Evolutionary conservation across 768 basidiomycete species (phyloP).

Genomic region (Boletus rex-veris): DNA sequence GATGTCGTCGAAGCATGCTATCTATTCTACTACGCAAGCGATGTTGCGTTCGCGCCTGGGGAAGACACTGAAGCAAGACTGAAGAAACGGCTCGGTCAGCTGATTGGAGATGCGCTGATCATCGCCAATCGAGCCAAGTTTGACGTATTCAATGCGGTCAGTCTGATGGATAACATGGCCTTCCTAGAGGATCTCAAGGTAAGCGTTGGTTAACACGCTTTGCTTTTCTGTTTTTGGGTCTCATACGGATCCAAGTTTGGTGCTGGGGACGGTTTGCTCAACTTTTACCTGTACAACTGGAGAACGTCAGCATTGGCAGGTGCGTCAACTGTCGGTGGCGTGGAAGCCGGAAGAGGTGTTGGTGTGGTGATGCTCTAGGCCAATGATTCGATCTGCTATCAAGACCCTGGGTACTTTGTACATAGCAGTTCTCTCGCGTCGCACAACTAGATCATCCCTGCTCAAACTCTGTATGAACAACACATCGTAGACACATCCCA

Average conservation of each 20-base stretch:
- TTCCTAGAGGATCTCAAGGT: conserved; percentile 86
- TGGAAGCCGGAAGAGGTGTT: conserved; percentile 70
- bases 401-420: not conserved
- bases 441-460: not conserved
- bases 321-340: conserved; percentile 45
- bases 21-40: conserved; percentile 91
- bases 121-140: conserved; percentile 83
- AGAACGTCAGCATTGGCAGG: conserved; percentile 79
- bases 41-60: conserved; percentile 59
- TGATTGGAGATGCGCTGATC: conserved; percentile 78
- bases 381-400: not conserved
- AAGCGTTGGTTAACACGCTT: conserved; percentile 13
- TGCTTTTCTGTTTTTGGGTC: not conserved
- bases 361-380: conserved; percentile 90
- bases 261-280: conserved; percentile 85
- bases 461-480: conserved; percentile 5
- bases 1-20: conserved; percentile 87
- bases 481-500: conserved; percentile 5
- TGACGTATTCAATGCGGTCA: conserved; percentile 95
- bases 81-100: conserved; percentile 62
- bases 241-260: conserved; percentile 65
- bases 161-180: conserved; percentile 87
- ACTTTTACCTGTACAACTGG: conserved; percentile 97
- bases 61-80: conserved; percentile 60
- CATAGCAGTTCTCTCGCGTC: not conserved